Percentiles rank a stretch among this genome's conserved stretches.
These are phyloP conservation scores for Zarea fungicola DNA, from an alignment of 2,329 filamentous ascomycete genomes.

Conservation along the genomic window DNA sequence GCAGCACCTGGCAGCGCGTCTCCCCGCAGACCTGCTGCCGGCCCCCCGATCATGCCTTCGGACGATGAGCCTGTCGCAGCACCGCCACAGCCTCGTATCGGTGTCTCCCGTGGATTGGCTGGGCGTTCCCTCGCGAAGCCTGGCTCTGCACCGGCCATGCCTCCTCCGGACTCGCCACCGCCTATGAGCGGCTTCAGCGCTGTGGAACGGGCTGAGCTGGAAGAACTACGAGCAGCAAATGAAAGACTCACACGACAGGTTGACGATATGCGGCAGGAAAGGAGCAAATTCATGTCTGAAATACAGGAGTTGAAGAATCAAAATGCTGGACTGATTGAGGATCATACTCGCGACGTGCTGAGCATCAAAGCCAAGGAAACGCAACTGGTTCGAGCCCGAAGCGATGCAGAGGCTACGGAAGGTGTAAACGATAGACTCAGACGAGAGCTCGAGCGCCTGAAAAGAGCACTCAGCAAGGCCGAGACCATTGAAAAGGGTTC, in stretches of 20 bases:
- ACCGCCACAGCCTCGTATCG: slow-evolving; percentile 57
- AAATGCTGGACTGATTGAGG: slow-evolving; percentile 93
- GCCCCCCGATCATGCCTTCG: slow-evolving; percentile 41
- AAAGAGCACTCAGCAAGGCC: slow-evolving; percentile 70
- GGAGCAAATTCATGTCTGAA: slow-evolving; percentile 75
- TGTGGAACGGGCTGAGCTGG: slow-evolving; percentile 86
- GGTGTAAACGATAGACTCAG: slow-evolving; percentile 77
- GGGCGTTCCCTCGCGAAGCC: slow-evolving; percentile 82
- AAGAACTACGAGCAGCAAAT: slow-evolving; percentile 79
- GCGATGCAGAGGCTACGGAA: slow-evolving; percentile 84
- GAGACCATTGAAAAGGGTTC: slow-evolving; percentile 42
- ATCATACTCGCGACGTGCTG: slow-evolving; percentile 90
- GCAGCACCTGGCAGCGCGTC: slow-evolving; percentile 46
- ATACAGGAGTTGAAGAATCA: slow-evolving; percentile 94
- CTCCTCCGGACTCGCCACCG: slow-evolving; percentile 51
- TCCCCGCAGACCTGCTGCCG: slow-evolving; percentile 46
- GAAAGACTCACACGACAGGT: slow-evolving; percentile 69
- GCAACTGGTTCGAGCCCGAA: slow-evolving; percentile 84
- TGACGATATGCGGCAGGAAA: slow-evolving; percentile 78
- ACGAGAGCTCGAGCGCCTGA: slow-evolving; percentile 86
- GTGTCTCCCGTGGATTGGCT: slow-evolving; percentile 72
- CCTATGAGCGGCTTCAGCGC: slow-evolving; percentile 63
- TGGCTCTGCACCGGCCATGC: slow-evolving; percentile 43
- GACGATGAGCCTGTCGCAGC: slow-evolving; percentile 54
- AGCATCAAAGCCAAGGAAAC: slow-evolving; percentile 99